phyloP scores from a whole-genome alignment of 169 alveolate genomes.

The Eimeria maxima region DNA sequence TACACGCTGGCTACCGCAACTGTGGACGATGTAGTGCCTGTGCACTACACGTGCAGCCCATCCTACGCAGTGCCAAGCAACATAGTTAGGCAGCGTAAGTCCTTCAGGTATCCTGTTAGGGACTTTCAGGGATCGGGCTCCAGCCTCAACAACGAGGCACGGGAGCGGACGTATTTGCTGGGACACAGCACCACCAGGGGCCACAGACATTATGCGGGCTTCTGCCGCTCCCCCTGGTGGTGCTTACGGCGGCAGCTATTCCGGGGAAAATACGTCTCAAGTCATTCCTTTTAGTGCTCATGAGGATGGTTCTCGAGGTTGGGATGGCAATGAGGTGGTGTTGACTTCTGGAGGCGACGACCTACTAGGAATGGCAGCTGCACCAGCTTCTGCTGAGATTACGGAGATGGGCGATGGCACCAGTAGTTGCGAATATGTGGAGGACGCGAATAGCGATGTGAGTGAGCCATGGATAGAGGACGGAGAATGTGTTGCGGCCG shows the following conservation, averaged over 20 bases:
- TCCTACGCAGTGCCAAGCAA: neutral
- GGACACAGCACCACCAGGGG: neutral
- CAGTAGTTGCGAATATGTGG: neutral
- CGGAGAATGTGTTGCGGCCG: neutral
- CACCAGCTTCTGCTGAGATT: neutral
- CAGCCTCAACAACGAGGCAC: neutral
- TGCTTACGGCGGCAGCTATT: neutral
- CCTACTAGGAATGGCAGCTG: neutral
- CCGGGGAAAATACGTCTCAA: neutral
- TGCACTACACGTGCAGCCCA: no score
- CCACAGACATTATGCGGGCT: neutral
- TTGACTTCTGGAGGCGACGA: neutral
- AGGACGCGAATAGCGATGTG: constrained; percentile 24
- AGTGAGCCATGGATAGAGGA: constrained; percentile 13
- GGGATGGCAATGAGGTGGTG: neutral
- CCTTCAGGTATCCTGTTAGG: neutral
- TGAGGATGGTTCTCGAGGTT: neutral
- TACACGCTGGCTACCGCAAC: no score
- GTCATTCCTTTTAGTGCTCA: neutral
- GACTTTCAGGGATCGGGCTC: neutral
- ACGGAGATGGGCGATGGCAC: neutral
- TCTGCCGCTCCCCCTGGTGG: neutral
- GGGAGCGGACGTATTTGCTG: neutral
- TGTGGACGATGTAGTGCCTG: no score
- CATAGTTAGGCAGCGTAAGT: neutral